phyloP scores from a whole-genome alignment of 2,329 filamentous ascomycete species.

The Paraconiothyrium sp. region DNA sequence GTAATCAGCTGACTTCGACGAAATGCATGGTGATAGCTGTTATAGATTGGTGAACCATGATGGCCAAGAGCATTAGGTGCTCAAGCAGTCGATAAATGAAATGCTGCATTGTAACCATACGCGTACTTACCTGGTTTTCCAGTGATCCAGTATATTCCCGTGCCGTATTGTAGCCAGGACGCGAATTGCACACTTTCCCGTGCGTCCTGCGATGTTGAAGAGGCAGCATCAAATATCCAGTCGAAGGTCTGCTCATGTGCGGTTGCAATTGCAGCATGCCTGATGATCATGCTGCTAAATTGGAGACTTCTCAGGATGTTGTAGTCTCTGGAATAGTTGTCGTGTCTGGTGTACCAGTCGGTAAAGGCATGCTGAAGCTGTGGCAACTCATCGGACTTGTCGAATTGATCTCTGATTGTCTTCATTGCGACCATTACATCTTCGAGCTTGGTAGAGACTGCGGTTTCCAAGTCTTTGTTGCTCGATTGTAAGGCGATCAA shows the following conservation, averaged over 20 bases:
- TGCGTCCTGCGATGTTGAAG: neutral
- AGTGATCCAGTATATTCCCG: conserved; percentile 45
- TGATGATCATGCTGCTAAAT: conserved; percentile 10
- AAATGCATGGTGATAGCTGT: neutral
- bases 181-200: neutral
- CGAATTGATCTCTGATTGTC: too few species aligned
- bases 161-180: conserved; percentile 12
- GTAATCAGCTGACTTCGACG: neutral
- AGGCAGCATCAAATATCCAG: conserved; percentile 14
- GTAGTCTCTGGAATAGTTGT: neutral
- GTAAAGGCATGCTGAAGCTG: too few species aligned
- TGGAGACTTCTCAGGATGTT: conserved; percentile 5
- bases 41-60: too few species aligned
- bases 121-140: conserved; percentile 50
- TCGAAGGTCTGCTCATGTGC: conserved; percentile 20
- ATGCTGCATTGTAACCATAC: too few species aligned
- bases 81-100: neutral
- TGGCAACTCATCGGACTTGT: too few species aligned
- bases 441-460: too few species aligned
- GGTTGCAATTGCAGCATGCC: conserved; percentile 4
- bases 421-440: too few species aligned
- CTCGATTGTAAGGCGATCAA: too few species aligned
- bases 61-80: too few species aligned
- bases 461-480: too few species aligned
- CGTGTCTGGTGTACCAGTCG: too few species aligned